Percentiles rank a stretch among this genome's conserved stretches.
Evolutionary conservation across 2,329 filamentous ascomycete species (phyloP).

Genomic region (Cladorrhinum sp.): DNA sequence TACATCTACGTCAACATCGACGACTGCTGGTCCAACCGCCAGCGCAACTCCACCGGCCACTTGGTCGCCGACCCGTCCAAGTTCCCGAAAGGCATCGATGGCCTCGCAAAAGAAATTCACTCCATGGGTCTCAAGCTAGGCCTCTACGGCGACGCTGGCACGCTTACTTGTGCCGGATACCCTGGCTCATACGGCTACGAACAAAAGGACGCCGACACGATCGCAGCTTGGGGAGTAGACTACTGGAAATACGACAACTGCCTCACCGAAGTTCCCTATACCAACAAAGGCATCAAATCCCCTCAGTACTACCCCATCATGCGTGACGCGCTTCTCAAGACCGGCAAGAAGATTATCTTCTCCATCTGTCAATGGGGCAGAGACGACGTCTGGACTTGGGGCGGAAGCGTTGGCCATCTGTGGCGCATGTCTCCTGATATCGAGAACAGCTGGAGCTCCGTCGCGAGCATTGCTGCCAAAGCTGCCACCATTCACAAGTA

Average conservation of each 20-base stretch:
- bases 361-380: conserved; percentile 54
- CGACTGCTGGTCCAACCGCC: conserved; percentile 21
- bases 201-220: conserved; percentile 13
- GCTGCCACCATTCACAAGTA: not conserved
- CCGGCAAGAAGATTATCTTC: conserved; percentile 47
- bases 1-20: conserved; percentile 26
- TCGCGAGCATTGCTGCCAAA: not conserved
- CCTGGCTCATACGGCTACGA: conserved; percentile 20
- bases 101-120: conserved; percentile 21
- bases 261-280: not conserved
- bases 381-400: conserved; percentile 50
- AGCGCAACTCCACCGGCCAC: conserved; percentile 14
- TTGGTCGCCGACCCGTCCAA: conserved; percentile 23
- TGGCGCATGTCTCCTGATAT: conserved; percentile 44
- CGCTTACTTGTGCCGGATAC: conserved; percentile 22
- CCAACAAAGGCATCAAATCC: not conserved
- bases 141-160: conserved; percentile 23
- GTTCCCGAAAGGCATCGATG: conserved; percentile 22
- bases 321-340: conserved; percentile 48
- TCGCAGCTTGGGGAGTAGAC: conserved; percentile 23
- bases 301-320: conserved; percentile 35
- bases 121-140: conserved; percentile 24
- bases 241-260: conserved; percentile 26
- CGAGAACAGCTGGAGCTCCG: not conserved
- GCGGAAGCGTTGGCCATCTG: conserved; percentile 45